These are phyloP conservation scores for Alternaria sp. DNA, from an alignment of 2,329 filamentous ascomycete species.

Conservation along the genomic window DNA sequence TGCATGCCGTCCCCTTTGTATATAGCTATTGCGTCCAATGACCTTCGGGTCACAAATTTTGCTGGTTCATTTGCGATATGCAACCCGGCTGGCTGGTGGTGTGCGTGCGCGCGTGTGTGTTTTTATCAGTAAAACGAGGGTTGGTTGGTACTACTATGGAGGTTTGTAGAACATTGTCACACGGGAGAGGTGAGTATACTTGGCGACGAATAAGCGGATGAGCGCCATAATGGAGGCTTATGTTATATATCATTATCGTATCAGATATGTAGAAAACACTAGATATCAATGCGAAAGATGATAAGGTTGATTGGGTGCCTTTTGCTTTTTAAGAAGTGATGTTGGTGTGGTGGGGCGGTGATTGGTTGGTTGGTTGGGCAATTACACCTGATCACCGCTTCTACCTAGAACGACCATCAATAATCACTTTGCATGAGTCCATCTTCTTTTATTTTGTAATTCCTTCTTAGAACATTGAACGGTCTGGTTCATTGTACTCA, in stretches of 20 bases:
- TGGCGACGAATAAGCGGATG: constrained; percentile 23
- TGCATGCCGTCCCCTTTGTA: constrained; percentile 41
- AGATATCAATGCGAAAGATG: constrained; percentile 20
- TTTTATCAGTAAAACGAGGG: constrained; percentile 14
- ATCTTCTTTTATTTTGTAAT: not conserved
- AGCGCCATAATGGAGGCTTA: constrained; percentile 20
- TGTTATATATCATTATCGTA: constrained; percentile 39
- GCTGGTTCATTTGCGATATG: constrained; percentile 27
- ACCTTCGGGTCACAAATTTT: constrained; percentile 20
- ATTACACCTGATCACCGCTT: constrained; percentile 26
- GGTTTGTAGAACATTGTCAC: constrained; percentile 32
- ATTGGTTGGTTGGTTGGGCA: constrained; percentile 36
- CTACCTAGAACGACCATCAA: not conserved
- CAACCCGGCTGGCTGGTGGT: constrained; percentile 27
- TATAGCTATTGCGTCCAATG: constrained; percentile 42
- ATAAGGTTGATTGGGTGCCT: constrained; percentile 13
- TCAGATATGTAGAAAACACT: constrained; percentile 32
- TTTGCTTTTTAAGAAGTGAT: constrained; percentile 16
- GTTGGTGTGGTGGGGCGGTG: constrained; percentile 24
- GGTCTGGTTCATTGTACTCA: too few relatives aligned
- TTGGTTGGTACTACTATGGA: constrained; percentile 28
- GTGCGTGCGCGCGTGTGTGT: constrained; percentile 12
- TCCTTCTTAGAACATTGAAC: not conserved
- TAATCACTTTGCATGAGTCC: not conserved
- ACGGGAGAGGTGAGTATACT: constrained; percentile 13